Evolutionary conservation across 2,329 filamentous ascomycete genomes (phyloP).

Genomic region (Helotiales sp.): DNA sequence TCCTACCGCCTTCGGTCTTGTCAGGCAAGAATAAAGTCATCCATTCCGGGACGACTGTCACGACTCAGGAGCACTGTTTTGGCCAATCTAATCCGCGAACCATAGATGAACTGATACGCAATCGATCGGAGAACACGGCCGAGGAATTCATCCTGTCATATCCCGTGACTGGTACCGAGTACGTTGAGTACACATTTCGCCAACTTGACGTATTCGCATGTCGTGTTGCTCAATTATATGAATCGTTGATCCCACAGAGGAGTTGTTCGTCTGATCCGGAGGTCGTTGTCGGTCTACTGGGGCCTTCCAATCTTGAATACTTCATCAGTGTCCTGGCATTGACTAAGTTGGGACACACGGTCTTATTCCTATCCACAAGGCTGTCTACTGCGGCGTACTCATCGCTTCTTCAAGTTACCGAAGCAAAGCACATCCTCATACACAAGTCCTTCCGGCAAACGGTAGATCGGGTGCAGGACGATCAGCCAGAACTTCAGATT

Average conservation of each 20-base stretch:
- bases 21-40: neutral
- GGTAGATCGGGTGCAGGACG: conserved; percentile 32
- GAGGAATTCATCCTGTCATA: conserved; percentile 25
- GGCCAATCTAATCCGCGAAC: conserved; percentile 8
- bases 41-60: neutral
- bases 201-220: conserved; percentile 28
- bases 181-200: conserved; percentile 28
- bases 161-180: conserved; percentile 19
- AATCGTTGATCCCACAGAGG: conserved; percentile 20
- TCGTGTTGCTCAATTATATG: conserved; percentile 22
- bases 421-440: conserved; percentile 30
- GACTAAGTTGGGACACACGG: conserved; percentile 56
- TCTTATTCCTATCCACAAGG: conserved; percentile 58
- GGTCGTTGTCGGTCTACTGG: conserved; percentile 53
- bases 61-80: neutral
- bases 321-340: conserved; percentile 57
- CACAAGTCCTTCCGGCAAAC: conserved; percentile 21
- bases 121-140: conserved; percentile 16
- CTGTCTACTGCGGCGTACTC: conserved; percentile 55
- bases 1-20: neutral
- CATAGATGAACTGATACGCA: conserved; percentile 32
- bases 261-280: conserved; percentile 35
- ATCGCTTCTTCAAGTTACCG: conserved; percentile 50
- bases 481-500: neutral
- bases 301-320: conserved; percentile 55